Evolutionary conservation across 345 rosid genomes (phyloP).

Genomic region (Xanthoceras sorbifolium): DNA sequence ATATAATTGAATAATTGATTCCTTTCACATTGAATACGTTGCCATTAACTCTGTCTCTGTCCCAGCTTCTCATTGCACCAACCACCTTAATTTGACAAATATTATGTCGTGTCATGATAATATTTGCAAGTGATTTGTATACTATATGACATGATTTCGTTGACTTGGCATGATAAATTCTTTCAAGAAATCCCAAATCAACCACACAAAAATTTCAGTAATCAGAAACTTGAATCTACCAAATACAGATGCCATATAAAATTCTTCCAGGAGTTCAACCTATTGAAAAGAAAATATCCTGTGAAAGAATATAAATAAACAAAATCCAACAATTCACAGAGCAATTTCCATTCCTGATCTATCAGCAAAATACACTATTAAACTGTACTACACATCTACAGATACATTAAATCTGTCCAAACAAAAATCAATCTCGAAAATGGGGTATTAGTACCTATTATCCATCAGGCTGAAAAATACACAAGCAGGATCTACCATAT

Average conservation of each 20-base stretch:
- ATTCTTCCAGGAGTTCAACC: background rate
- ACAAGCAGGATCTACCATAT: background rate
- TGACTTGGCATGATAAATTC: too few relatives aligned
- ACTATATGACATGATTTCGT: background rate
- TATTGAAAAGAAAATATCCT: background rate
- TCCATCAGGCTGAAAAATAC: slow-evolving; percentile 3
- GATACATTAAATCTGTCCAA: slow-evolving; percentile 23
- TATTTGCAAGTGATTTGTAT: too few relatives aligned
- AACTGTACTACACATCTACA: slow-evolving; percentile 26
- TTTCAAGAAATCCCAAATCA: too few relatives aligned
- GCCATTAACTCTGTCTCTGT: too few relatives aligned
- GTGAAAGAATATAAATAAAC: slow-evolving; percentile 12
- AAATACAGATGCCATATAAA: background rate
- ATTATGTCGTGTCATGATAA: too few relatives aligned
- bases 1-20: background rate
- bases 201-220: too few relatives aligned
- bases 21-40: too few relatives aligned
- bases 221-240: too few relatives aligned
- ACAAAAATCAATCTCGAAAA: slow-evolving; percentile 20
- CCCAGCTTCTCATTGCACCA: too few relatives aligned
- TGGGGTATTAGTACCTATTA: background rate
- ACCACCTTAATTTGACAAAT: too few relatives aligned
- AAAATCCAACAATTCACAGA: background rate
- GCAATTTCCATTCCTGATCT: slow-evolving; percentile 18
- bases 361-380: slow-evolving; percentile 31